Percentiles rank a stretch among this genome's conserved stretches.
These are phyloP conservation scores for Brassica juncea DNA, from an alignment of 345 rosid genomes.

Conservation along the genomic window DNA sequence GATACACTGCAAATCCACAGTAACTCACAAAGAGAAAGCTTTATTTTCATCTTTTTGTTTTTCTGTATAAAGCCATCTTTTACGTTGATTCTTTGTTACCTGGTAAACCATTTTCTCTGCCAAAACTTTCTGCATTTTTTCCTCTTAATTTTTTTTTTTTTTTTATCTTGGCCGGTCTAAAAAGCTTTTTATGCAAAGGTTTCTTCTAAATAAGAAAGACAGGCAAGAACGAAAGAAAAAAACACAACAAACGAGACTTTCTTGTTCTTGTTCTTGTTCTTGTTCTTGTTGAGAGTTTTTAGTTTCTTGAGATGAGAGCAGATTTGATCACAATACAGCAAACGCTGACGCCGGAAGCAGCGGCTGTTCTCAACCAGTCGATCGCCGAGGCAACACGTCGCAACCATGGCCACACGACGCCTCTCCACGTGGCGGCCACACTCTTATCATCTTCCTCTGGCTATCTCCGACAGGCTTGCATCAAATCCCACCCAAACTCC, in stretches of 20 bases:
- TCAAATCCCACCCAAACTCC: slow-evolving; percentile 95
- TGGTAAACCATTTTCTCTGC: no score
- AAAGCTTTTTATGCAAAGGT: slow-evolving; percentile 33
- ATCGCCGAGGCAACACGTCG: slow-evolving; percentile 89
- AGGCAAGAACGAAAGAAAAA: neutral
- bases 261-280: neutral
- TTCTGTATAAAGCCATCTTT: slow-evolving; percentile 43
- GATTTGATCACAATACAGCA: slow-evolving; percentile 95
- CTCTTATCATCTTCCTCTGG: slow-evolving; percentile 81
- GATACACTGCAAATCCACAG: slow-evolving; percentile 9
- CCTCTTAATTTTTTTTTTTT: neutral
- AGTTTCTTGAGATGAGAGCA: slow-evolving; percentile 67
- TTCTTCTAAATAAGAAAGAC: slow-evolving; percentile 29
- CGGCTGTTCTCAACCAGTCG: slow-evolving; percentile 77
- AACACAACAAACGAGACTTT: neutral
- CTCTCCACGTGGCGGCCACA: slow-evolving; percentile 93
- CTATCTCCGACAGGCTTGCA: slow-evolving; percentile 92
- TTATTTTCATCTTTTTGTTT: slow-evolving; percentile 34
- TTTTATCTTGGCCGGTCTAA: slow-evolving; percentile 24
- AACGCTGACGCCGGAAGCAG: slow-evolving; percentile 95
- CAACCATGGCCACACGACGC: slow-evolving; percentile 94
- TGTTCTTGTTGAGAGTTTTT: neutral
- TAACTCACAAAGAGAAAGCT: slow-evolving; percentile 23
- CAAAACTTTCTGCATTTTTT: neutral
- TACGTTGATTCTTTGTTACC: slow-evolving; percentile 7